Base-by-base conservation (phyloP, 495 filamentous ascomycete species). In the Cryomyces minteri region DNA sequence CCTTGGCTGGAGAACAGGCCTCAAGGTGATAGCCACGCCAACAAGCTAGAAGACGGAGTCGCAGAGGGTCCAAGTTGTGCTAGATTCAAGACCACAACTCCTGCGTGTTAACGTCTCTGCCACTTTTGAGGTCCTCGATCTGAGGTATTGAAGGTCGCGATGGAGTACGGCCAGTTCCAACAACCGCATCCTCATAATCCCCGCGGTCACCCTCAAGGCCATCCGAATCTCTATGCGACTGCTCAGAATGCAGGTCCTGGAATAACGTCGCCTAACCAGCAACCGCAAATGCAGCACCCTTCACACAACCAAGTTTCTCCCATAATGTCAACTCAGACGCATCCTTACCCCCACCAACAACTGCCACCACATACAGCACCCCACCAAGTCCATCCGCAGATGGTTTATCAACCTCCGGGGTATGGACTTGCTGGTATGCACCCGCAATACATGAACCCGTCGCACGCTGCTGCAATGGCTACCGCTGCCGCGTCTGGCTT, bases 391-490 rank as follows among this genome's bases (percentile, higher is more conserved):
- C 40, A 41, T 41, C 61, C 62, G 45, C 66, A 67, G 53, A 68
- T 69, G 54, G 50, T 52, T 32, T 81, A 82, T 57, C 66, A 69
- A 48, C 57, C 48, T 31, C 44, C 68, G 45, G 63, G 69, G 47
- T 80, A 80, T 48, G 66, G 61, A 48, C 69, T 79, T 18, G 67
- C 69, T 45, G 63, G 62, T 47, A 73, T 77, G 66, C 75, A 76
- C 50, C 51, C 49, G 10, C 58, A 53, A 29, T 78, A 80, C 62
- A 71, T 79, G 56, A 66, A 72, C 7, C 58, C 62, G n/a, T 57
- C 67, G 0, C 74, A 79, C 52, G 76, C 76, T 28, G 77, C 78
- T 10, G 78, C 78, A 38, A 79, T 81, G 75, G 78, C 78, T 30
- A 81, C 77, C 6, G 78, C 79, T 36, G 78, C 79, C 5, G 79